Evolutionary conservation across 257 asterid species (phyloP).

Genomic region (Paraleonurus japonicus): DNA sequence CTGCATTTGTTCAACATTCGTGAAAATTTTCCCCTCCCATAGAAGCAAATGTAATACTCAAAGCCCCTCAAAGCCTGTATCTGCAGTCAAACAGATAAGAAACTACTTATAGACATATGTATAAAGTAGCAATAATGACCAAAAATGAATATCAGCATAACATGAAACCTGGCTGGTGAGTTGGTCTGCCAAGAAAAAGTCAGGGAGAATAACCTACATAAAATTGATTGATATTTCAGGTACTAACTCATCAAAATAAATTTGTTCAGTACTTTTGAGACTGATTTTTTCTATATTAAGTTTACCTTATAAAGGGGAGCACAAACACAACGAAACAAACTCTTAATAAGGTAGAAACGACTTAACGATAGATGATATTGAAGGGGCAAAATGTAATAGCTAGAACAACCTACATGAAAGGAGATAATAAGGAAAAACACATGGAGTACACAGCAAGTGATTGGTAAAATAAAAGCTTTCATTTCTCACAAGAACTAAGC

Average conservation of each 20-base stretch:
- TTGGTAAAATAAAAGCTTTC: constrained; percentile 7
- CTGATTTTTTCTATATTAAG: not conserved
- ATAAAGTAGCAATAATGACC: constrained; percentile 11
- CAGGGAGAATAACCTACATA: constrained; percentile 65
- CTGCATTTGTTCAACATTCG: constrained; percentile 43
- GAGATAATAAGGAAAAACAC: constrained; percentile 2
- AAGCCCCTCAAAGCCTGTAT: constrained; percentile 77
- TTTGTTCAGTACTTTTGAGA: not conserved
- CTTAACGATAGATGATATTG: constrained; percentile 61
- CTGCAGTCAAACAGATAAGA: constrained; percentile 41
- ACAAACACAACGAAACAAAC: constrained; percentile 58
- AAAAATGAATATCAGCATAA: constrained; percentile 10
- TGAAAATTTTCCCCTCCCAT: constrained; percentile 40
- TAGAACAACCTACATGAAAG: constrained; percentile 49
- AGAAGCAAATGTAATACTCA: constrained; percentile 79
- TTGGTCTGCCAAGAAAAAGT: constrained; percentile 76
- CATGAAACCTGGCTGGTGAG: constrained; percentile 68
- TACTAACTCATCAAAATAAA: not conserved
- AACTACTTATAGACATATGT: constrained; percentile 7
- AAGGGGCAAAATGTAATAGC: constrained; percentile 59
- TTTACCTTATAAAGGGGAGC: constrained; percentile 79
- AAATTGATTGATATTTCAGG: constrained; percentile 12
- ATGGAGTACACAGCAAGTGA: constrained; percentile 18
- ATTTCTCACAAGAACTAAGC: constrained; percentile 55
- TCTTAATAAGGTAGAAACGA: constrained; percentile 59